phyloP scores from a whole-genome alignment of 352 stramenopile genomes.

The Globisporangium paddicum region DNA sequence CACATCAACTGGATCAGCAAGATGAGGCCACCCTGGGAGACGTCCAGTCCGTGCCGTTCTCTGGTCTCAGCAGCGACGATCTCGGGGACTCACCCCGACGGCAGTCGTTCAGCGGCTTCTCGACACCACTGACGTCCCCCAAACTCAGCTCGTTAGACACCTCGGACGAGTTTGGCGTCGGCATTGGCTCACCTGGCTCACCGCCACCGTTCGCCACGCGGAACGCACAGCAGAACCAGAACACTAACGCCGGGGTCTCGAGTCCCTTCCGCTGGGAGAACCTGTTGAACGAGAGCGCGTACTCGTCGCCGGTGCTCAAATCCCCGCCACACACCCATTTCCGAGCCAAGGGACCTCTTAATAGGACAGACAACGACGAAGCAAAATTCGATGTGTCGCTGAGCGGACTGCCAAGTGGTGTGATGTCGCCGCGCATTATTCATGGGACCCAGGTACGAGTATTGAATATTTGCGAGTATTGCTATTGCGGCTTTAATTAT shows the following conservation, averaged over 20 bases:
- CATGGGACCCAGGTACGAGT: conserved; percentile 30
- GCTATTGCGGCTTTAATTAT: not conserved
- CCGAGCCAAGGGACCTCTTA: not conserved
- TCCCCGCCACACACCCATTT: conserved; percentile 27
- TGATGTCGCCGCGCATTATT: conserved; percentile 38
- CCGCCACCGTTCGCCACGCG: conserved; percentile 67
- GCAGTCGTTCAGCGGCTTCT: conserved; percentile 46
- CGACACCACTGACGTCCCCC: conserved; percentile 52
- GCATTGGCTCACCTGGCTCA: conserved; percentile 41
- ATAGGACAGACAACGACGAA: conserved; percentile 35
- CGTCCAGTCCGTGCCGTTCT: conserved; percentile 19
- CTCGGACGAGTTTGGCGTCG: conserved; percentile 41
- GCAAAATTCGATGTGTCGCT: conserved; percentile 19
- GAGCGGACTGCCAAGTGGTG: conserved; percentile 23
- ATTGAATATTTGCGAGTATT: not conserved
- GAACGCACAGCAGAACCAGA: conserved; percentile 4
- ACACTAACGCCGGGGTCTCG: conserved; percentile 6
- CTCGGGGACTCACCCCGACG: conserved; percentile 20
- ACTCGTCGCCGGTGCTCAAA: conserved; percentile 48
- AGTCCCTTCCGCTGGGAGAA: conserved; percentile 72
- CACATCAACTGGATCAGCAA: conserved; percentile 13
- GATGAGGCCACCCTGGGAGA: conserved; percentile 21
- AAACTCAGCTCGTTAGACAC: conserved; percentile 54
- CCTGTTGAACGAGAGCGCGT: conserved; percentile 53
- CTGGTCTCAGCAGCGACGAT: conserved; percentile 39